Percentiles rank a stretch among this genome's conserved stretches.
Evolutionary conservation across 75 land plant genomes (phyloP).

Genomic region (Selaginella tamariscina): DNA sequence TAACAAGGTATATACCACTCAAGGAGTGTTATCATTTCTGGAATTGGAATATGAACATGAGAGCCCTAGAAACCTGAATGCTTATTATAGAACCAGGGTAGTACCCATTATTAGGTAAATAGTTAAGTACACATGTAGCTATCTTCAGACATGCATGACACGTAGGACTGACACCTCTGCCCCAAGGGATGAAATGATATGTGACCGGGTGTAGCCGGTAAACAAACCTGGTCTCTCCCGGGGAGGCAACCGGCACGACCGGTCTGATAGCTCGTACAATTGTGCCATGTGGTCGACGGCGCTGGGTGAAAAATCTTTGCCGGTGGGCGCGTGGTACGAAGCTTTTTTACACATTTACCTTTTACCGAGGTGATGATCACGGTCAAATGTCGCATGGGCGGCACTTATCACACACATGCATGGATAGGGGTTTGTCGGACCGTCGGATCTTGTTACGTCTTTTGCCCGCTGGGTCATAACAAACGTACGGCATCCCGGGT

Average conservation of each 20-base stretch:
- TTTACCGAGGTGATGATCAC: not conserved
- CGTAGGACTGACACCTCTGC: no score
- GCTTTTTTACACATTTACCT: not conserved
- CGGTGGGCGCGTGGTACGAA: conserved; percentile 2
- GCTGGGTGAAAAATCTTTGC: not conserved
- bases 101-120: not conserved
- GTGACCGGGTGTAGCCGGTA: no score
- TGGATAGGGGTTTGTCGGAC: not conserved
- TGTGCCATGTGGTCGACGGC: not conserved
- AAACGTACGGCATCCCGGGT: not conserved
- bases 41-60: not conserved
- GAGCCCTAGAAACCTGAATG: no score
- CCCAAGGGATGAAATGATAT: no score
- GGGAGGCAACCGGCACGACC: not conserved
- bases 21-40: not conserved
- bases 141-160: not conserved
- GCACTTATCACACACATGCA: not conserved
- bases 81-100: not conserved
- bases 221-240: not conserved
- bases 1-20: not conserved
- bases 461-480: no score
- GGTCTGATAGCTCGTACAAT: not conserved
- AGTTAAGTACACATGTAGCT: not conserved
- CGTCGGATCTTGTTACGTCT: not conserved
- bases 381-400: conserved; percentile 3